Evolutionary conservation across 768 basidiomycete species (phyloP).

Genomic region (Tulasnella sp.): DNA sequence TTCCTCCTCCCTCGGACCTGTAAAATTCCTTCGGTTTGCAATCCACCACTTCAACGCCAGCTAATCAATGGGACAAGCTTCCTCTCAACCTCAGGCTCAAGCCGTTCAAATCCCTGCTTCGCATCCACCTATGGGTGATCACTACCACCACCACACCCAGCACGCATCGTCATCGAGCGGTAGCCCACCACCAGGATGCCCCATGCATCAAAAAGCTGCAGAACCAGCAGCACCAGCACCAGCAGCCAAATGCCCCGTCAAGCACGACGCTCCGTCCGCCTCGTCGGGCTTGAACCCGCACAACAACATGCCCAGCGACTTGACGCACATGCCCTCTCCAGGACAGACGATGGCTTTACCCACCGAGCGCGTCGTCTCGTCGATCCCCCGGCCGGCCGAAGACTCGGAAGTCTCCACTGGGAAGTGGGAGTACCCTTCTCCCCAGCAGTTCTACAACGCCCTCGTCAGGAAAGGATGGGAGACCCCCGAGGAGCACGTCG

Average conservation of each 20-base stretch:
- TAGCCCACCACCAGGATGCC: slow-evolving; percentile 11
- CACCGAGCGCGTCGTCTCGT: slow-evolving; percentile 61
- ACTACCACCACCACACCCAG: too few species aligned
- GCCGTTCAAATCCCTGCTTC: slow-evolving; percentile 1
- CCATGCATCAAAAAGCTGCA: slow-evolving; percentile 14
- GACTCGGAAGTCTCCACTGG: slow-evolving; percentile 25
- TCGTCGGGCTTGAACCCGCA: slow-evolving; percentile 41
- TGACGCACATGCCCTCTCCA: slow-evolving; percentile 55
- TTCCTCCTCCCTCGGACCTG: too few species aligned
- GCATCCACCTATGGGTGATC: background rate
- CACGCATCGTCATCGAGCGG: background rate
- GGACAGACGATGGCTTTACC: slow-evolving; percentile 52
- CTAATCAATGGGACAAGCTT: background rate
- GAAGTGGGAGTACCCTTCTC: slow-evolving; percentile 92
- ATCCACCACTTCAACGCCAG: background rate
- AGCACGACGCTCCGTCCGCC: slow-evolving; percentile 19
- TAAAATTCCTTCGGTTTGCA: too few species aligned
- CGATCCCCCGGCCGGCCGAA: slow-evolving; percentile 58
- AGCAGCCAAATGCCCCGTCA: slow-evolving; percentile 27
- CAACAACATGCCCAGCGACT: slow-evolving; percentile 76
- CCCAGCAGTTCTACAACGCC: slow-evolving; percentile 97
- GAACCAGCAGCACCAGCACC: slow-evolving; percentile 16
- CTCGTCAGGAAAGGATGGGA: slow-evolving; percentile 94
- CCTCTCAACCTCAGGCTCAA: slow-evolving; percentile 1
- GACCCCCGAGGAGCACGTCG: slow-evolving; percentile 90